phyloP scores from a whole-genome alignment of 768 basidiomycete species.

The Mycena galericulata region DNA sequence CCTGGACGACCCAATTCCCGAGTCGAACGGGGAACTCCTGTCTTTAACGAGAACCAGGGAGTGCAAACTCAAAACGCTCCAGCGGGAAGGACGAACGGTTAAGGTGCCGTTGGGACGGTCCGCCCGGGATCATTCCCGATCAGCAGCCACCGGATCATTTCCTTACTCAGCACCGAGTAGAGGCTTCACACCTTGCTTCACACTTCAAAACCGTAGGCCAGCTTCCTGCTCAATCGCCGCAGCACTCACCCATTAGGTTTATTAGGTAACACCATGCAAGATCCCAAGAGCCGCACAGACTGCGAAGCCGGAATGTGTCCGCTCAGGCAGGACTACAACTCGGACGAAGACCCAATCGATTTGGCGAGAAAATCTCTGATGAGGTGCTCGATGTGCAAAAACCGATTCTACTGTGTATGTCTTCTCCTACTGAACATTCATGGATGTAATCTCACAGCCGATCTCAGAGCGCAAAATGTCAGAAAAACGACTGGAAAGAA shows the following conservation, averaged over 20 bases:
- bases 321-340: constrained; percentile 21
- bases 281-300: constrained; percentile 14
- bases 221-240: constrained; percentile 9
- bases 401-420: constrained; percentile 29
- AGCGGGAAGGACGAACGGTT: too few relatives aligned
- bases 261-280: constrained; percentile 14
- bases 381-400: constrained; percentile 31
- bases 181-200: constrained; percentile 9
- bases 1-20: too few relatives aligned
- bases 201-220: constrained; percentile 18
- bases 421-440: constrained; percentile 4
- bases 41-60: too few relatives aligned
- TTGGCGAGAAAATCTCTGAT: constrained; percentile 17
- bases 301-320: constrained; percentile 25
- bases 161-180: too few relatives aligned
- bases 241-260: constrained; percentile 3
- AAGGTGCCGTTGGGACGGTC: too few relatives aligned
- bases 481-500: constrained; percentile 29
- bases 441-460: constrained; percentile 7
- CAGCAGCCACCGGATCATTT: too few relatives aligned
- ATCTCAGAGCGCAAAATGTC: constrained; percentile 26
- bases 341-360: constrained; percentile 16
- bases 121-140: too few relatives aligned
- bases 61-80: too few relatives aligned
- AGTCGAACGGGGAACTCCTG: too few relatives aligned